phyloP scores from a whole-genome alignment of 2,329 filamentous ascomycete species.

The Nemania diffusa region DNA sequence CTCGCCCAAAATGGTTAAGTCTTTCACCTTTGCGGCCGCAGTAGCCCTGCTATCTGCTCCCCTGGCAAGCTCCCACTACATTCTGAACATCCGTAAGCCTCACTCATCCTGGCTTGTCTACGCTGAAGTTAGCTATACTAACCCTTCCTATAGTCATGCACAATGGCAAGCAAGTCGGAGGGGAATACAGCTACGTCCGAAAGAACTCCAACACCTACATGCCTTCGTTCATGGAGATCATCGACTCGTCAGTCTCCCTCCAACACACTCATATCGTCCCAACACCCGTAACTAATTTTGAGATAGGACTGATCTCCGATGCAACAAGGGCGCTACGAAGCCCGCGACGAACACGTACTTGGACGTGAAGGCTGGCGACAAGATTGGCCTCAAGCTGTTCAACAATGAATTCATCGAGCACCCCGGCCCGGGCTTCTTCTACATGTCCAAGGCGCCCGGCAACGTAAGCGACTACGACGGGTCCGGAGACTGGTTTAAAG shows the following conservation, averaged over 20 bases:
- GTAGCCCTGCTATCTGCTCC: constrained; percentile 42
- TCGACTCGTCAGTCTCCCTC: constrained; percentile 43
- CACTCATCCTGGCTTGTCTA: not conserved
- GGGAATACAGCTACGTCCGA: constrained; percentile 60
- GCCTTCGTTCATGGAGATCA: constrained; percentile 51
- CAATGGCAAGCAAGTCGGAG: constrained; percentile 56
- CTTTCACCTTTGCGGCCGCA: constrained; percentile 39
- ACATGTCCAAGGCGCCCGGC: constrained; percentile 57
- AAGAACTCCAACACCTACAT: constrained; percentile 55
- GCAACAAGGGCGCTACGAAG: constrained; percentile 55
- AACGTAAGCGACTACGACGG: constrained; percentile 58
- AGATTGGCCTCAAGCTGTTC: constrained; percentile 62
- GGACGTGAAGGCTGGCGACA: constrained; percentile 59
- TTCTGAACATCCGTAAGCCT: constrained; percentile 49
- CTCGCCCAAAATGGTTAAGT: constrained; percentile 38
- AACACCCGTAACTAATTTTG: constrained; percentile 15
- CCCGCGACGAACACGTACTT: constrained; percentile 54
- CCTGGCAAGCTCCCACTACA: constrained; percentile 48
- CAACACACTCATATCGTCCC: not conserved
- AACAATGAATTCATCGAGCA: constrained; percentile 61
- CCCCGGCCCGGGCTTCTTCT: constrained; percentile 56
- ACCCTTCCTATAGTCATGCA: constrained; percentile 27
- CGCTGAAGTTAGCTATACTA: not conserved
- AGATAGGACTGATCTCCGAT: constrained; percentile 51
- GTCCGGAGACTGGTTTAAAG: constrained; percentile 56